Evolutionary conservation across 768 basidiomycete genomes (phyloP).

Genomic region (Boletus vinaceobasis): DNA sequence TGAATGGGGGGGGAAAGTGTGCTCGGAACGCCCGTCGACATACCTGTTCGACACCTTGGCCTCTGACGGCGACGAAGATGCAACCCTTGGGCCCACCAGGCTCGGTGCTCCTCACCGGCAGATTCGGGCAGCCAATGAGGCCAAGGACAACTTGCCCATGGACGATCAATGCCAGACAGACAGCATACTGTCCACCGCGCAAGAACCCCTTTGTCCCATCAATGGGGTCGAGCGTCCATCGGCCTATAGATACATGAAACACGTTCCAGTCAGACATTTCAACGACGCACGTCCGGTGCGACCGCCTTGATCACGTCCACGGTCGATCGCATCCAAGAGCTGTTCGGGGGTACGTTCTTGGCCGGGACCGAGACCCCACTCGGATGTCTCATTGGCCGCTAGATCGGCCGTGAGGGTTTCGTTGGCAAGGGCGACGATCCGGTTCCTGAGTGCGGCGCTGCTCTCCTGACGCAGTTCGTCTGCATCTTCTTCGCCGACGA

Average conservation of each 20-base stretch:
- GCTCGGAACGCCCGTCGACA: not conserved
- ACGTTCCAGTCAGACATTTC: too few species aligned
- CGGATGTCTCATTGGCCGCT: constrained; percentile 48
- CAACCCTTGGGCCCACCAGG: constrained; percentile 68
- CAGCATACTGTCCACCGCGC: constrained; percentile 89
- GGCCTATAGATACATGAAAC: constrained; percentile 42
- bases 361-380: constrained; percentile 73
- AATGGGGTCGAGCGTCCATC: constrained; percentile 88
- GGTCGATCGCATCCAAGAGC: constrained; percentile 83
- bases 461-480: constrained; percentile 60
- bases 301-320: constrained; percentile 74
- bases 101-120: constrained; percentile 53
- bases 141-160: constrained; percentile 78
- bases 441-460: constrained; percentile 45
- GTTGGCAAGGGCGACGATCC: constrained; percentile 81
- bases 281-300: constrained; percentile 59
- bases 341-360: constrained; percentile 49
- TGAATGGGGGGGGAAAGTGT: not conserved
- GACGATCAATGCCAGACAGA: constrained; percentile 82
- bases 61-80: constrained; percentile 83
- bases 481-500: constrained; percentile 96
- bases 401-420: constrained; percentile 63
- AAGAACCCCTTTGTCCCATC: constrained; percentile 95
- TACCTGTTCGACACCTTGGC: constrained; percentile 79
- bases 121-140: constrained; percentile 90